Percentiles rank a stretch among this genome's conserved stretches.
phyloP scores from a whole-genome alignment of 2,329 filamentous ascomycete genomes.

The Arthrobotrys conoides region DNA sequence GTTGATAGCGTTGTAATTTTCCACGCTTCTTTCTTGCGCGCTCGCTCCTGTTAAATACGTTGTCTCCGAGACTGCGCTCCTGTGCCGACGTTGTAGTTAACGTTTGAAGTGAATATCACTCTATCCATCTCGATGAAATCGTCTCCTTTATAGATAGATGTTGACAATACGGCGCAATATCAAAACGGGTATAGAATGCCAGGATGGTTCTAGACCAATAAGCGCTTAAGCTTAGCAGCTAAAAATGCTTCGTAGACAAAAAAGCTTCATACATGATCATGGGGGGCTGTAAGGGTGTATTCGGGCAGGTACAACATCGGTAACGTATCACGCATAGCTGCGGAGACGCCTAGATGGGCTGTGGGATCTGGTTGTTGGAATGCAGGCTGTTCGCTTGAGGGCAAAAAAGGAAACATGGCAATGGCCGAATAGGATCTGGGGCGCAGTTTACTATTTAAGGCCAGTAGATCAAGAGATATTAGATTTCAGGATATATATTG shows the following conservation, averaged over 20 bases:
- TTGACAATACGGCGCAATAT: not conserved
- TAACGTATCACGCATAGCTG: not conserved
- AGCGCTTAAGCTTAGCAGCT: not conserved
- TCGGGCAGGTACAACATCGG: not conserved
- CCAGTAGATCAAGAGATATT: not conserved
- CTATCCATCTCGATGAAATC: not conserved
- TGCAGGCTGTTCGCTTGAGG: not conserved
- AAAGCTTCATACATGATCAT: not conserved
- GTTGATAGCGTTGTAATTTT: slow-evolving; percentile 31
- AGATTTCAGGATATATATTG: no score
- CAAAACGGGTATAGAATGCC: no score
- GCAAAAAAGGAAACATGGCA: not conserved
- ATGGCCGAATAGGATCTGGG: not conserved
- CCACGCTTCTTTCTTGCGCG: not conserved
- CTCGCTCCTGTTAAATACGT: not conserved
- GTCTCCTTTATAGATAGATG: not conserved
- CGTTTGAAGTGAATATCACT: not conserved
- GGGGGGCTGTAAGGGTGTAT: not conserved
- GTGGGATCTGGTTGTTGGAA: not conserved
- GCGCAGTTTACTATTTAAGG: no score
- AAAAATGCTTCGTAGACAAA: not conserved
- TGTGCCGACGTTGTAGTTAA: no score
- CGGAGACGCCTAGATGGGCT: not conserved
- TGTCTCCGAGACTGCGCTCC: no score
- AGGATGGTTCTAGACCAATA: no score